Evolutionary conservation across 1,284 basidiomycete genomes (phyloP).

Genomic region (Boletus smithii): DNA sequence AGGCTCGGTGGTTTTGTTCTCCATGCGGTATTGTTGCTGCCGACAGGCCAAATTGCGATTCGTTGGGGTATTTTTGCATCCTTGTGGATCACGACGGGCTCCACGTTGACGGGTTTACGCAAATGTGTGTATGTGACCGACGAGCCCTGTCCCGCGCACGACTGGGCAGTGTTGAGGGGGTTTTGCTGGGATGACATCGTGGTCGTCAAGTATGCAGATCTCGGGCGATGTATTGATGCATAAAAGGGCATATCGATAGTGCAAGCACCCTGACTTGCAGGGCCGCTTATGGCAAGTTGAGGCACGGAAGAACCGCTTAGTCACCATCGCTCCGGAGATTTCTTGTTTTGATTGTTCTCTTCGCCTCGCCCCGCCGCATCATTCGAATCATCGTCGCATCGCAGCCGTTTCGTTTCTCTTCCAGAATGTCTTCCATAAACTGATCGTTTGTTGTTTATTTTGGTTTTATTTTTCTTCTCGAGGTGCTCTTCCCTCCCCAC

Average conservation of each 20-base stretch:
- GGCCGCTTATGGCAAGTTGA: no score
- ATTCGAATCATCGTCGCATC: conserved; percentile 7
- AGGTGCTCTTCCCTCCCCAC: background rate
- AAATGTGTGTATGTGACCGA: background rate
- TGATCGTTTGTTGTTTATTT: conserved; percentile 1
- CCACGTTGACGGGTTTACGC: background rate
- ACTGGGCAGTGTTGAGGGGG: no score
- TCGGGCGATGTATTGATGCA: no score
- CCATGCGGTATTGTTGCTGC: background rate
- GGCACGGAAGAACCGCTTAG: conserved; percentile 17
- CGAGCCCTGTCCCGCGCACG: no score
- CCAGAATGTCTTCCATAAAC: conserved; percentile 11
- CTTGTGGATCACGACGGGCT: conserved; percentile 3
- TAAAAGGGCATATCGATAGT: no score
- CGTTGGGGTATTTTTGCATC: conserved; percentile 21
- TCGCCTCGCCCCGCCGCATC: conserved; percentile 13
- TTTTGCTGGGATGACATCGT: no score
- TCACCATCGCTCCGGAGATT: conserved; percentile 15
- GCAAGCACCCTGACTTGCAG: no score
- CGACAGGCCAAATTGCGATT: conserved; percentile 24
- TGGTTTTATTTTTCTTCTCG: background rate
- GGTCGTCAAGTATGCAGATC: no score
- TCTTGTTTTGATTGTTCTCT: conserved; percentile 5
- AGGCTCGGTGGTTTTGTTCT: no score
- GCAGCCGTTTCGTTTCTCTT: background rate